Conservation (phyloP, 257 asterid genomes). For the Echites panduratus region DNA sequence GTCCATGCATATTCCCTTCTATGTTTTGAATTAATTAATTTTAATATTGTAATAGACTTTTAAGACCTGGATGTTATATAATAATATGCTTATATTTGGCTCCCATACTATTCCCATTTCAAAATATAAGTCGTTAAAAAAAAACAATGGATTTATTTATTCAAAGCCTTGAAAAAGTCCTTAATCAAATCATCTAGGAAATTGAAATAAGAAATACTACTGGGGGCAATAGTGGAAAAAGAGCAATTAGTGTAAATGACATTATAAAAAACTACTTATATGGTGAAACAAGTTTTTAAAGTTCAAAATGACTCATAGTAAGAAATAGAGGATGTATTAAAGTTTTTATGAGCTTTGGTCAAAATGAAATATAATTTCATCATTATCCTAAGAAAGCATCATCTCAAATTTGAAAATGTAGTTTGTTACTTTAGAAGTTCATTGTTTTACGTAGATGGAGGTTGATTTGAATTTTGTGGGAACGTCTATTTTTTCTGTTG, state of each 20-base stretch:
- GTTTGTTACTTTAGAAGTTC: background rate
- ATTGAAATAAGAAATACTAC: too few species aligned
- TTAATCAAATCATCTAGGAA: too few species aligned
- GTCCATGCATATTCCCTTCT: background rate
- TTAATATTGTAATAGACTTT: background rate
- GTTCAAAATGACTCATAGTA: too few species aligned
- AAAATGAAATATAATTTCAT: background rate
- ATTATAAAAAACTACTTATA: too few species aligned
- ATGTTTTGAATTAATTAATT: too few species aligned
- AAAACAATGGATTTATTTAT: too few species aligned
- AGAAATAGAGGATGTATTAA: too few species aligned
- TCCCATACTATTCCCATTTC: background rate
- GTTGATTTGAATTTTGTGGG: background rate
- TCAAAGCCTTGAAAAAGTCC: too few species aligned
- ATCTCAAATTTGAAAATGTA: background rate
- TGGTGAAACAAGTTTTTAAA: too few species aligned
- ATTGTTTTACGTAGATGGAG: background rate
- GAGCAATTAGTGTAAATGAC: too few species aligned
- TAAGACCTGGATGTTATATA: background rate
- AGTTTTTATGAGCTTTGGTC: background rate
- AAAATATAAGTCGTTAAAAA: too few species aligned
- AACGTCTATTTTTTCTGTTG: background rate
- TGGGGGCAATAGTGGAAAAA: too few species aligned
- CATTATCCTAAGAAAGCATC: background rate
- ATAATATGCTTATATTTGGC: background rate